Evolutionary conservation across 1,284 basidiomycete genomes (phyloP).

Genomic region (Austroboletus niveus): DNA sequence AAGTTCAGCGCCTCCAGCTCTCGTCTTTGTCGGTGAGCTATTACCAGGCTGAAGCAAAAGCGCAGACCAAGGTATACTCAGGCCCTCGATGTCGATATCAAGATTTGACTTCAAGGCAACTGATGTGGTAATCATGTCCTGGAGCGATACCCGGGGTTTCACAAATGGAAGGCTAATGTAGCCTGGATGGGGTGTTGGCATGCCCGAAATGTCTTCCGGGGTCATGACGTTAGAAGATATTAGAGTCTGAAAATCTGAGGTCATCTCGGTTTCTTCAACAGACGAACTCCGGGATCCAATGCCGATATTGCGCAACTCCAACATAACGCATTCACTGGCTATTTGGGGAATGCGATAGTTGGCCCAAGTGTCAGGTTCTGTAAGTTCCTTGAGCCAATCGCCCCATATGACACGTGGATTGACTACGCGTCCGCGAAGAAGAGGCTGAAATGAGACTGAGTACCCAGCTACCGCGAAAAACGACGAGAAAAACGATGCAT

Average conservation of each 20-base stretch:
- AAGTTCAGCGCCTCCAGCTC: constrained; percentile 1
- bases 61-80: constrained; percentile 46
- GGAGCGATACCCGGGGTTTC: constrained; percentile 55
- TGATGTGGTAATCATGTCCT: constrained; percentile 68
- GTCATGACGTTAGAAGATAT: constrained; percentile 10
- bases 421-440: constrained; percentile 70
- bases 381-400: constrained; percentile 62
- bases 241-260: constrained; percentile 5
- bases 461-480: background rate
- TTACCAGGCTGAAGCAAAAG: constrained; percentile 35
- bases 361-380: constrained; percentile 63
- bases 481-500: background rate
- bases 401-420: constrained; percentile 73
- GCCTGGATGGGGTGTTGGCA: constrained; percentile 29
- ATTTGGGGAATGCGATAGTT: constrained; percentile 66
- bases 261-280: constrained; percentile 9
- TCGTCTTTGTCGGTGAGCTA: constrained; percentile 19
- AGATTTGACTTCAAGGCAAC: constrained; percentile 66
- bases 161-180: constrained; percentile 23
- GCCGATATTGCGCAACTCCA: constrained; percentile 60
- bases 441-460: constrained; percentile 41
- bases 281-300: constrained; percentile 37
- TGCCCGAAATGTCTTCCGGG: constrained; percentile 17
- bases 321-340: constrained; percentile 67
- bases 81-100: constrained; percentile 55